Conservation (phyloP, 2,329 filamentous ascomycete genomes). For the Hortaea werneckii region DNA sequence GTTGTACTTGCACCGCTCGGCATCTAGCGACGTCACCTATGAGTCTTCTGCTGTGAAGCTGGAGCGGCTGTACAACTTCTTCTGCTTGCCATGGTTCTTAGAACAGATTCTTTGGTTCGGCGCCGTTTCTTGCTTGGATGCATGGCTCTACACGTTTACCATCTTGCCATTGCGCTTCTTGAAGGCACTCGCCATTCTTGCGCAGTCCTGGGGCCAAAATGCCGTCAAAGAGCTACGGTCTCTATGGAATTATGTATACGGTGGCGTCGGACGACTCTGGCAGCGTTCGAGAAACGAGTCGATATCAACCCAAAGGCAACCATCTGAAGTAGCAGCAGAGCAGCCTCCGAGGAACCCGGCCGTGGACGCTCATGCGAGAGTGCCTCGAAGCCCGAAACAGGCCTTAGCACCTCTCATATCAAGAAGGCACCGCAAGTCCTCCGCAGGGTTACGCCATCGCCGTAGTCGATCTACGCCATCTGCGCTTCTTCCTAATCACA, state of each 20-base stretch:
- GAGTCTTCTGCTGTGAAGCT: slow-evolving; percentile 90
- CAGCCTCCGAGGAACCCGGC: slow-evolving; percentile 3
- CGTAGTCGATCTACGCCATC: slow-evolving; percentile 79
- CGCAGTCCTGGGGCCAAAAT: slow-evolving; percentile 68
- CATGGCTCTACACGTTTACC: slow-evolving; percentile 94
- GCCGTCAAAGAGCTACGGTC: slow-evolving; percentile 61
- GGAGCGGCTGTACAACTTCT: slow-evolving; percentile 79
- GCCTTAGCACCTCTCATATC: slow-evolving; percentile 3
- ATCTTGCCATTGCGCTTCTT: slow-evolving; percentile 84
- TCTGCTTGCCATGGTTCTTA: slow-evolving; percentile 69
- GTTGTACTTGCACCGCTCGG: slow-evolving; percentile 52
- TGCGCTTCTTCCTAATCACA: slow-evolving; percentile 74
- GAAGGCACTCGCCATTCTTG: slow-evolving; percentile 66
- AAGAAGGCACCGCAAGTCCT: slow-evolving; percentile 13
- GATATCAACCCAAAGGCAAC: slow-evolving; percentile 4
- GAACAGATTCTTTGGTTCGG: slow-evolving; percentile 84
- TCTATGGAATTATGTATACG: slow-evolving; percentile 66
- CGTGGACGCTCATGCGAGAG: not conserved
- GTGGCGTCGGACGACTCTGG: slow-evolving; percentile 73
- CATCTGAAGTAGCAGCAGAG: slow-evolving; percentile 11
- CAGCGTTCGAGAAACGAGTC: slow-evolving; percentile 21
- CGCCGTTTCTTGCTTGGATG: slow-evolving; percentile 80
- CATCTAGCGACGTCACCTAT: slow-evolving; percentile 58
- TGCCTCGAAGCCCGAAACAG: not conserved
- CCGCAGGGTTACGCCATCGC: slow-evolving; percentile 47